phyloP scores from a whole-genome alignment of 2,329 filamentous ascomycete species.

The Penicillium sp. region DNA sequence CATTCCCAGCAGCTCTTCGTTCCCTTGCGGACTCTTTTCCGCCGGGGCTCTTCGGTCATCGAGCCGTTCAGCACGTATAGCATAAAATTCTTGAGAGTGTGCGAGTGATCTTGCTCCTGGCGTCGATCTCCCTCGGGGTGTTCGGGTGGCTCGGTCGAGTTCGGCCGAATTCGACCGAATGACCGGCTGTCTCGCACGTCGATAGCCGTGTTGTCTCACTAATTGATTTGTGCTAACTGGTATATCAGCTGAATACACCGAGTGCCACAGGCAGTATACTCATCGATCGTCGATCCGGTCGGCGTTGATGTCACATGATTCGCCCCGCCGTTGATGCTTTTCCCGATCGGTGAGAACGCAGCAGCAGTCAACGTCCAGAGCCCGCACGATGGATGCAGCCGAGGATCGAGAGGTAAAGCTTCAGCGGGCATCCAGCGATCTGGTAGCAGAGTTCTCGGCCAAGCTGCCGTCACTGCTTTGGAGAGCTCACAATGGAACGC shows the following conservation, averaged over 20 bases:
- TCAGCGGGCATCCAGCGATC: conserved; percentile 46
- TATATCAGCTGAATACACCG: too few relatives aligned
- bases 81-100: too few relatives aligned
- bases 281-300: too few relatives aligned
- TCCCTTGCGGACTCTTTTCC: conserved; percentile 11
- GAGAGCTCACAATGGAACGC: conserved; percentile 28
- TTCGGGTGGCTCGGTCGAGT: conserved; percentile 6
- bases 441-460: conserved; percentile 42
- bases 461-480: conserved; percentile 46
- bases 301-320: conserved; percentile 27
- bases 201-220: too few relatives aligned
- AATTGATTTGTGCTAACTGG: too few relatives aligned
- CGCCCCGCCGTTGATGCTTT: conserved; percentile 26
- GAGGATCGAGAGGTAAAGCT: conserved; percentile 48
- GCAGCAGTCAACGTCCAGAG: conserved; percentile 1
- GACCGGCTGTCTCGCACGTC: too few relatives aligned
- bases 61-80: not conserved
- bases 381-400: conserved; percentile 42
- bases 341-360: conserved; percentile 14
- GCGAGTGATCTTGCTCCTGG: too few relatives aligned
- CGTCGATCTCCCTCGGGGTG: too few relatives aligned
- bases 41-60: conserved; percentile 2
- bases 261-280: too few relatives aligned
- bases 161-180: conserved; percentile 5
- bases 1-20: conserved; percentile 13